Evolutionary conservation across 2,329 filamentous ascomycete species (phyloP).

Genomic region (Byssothecium circinans): DNA sequence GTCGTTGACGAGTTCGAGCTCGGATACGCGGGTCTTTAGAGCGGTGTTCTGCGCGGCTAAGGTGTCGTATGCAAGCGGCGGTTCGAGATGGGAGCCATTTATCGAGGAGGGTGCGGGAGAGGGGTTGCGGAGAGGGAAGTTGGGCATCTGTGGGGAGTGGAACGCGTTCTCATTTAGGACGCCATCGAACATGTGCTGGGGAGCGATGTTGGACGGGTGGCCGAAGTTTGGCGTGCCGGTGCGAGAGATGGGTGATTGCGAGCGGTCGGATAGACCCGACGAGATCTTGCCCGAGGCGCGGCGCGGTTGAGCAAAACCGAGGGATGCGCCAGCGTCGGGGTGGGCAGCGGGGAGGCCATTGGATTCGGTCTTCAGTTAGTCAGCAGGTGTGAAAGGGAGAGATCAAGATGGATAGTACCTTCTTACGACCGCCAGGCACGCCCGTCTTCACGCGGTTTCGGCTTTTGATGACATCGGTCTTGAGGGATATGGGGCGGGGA

Average conservation of each 20-base stretch:
- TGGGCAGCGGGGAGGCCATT: slow-evolving; percentile 61
- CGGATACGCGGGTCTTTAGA: slow-evolving; percentile 92
- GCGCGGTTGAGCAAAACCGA: slow-evolving; percentile 61
- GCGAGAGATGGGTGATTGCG: slow-evolving; percentile 76
- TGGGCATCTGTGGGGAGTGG: slow-evolving; percentile 55
- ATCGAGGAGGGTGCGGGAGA: slow-evolving; percentile 63
- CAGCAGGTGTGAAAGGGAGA: slow-evolving; percentile 5
- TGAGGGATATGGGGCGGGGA: slow-evolving; percentile 89
- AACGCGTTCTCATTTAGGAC: slow-evolving; percentile 72
- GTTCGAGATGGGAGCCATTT: slow-evolving; percentile 66
- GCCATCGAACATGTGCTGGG: slow-evolving; percentile 77
- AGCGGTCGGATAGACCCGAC: slow-evolving; percentile 73
- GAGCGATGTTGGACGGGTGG: slow-evolving; percentile 64
- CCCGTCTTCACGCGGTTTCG: slow-evolving; percentile 95
- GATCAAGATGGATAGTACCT: slow-evolving; percentile 58
- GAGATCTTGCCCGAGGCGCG: slow-evolving; percentile 71
- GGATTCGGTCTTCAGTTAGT: slow-evolving; percentile 33
- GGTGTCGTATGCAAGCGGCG: slow-evolving; percentile 77
- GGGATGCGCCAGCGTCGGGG: slow-evolving; percentile 59
- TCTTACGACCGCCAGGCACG: slow-evolving; percentile 76
- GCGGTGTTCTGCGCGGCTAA: slow-evolving; percentile 78
- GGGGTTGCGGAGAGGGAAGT: slow-evolving; percentile 45
- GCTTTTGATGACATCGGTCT: slow-evolving; percentile 99
- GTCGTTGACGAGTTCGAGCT: slow-evolving; percentile 89
- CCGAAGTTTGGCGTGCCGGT: slow-evolving; percentile 77